Evolutionary conservation across 345 rosid genomes (phyloP), one percentile per base, ranked within the genome.

Genomic region (Geranium rotundifolium): DNA sequence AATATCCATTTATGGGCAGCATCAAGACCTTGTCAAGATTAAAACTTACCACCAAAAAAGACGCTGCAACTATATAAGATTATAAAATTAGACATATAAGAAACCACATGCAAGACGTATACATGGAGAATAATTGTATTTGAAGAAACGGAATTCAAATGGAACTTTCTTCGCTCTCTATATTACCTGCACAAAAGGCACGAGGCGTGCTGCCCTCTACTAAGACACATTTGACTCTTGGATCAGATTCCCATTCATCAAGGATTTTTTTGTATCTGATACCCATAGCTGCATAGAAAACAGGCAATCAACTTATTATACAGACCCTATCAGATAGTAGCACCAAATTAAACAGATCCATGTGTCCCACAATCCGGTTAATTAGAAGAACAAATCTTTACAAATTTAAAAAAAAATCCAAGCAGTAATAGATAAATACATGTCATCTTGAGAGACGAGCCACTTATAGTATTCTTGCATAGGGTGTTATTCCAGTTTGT

Each of bases 181-280:
- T 30, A 57, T 62, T 79, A 89, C 96, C 98, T 56, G 96, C 85
- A 69, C 85, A 92, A 64, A 92, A 89, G 58, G 98, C 93, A 57
- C 97, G 91, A 58, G 90, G 70, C 1, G 90, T 65, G 65, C 95
- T 79, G 49, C 95, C 84, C 75, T 89, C 78, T 3, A 89, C 82
- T 49, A 92, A 52, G 29, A 89, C 98, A 75, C 95, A 92, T 62
- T 87, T 87, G 23, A 89, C 91, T 62, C 39, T 76, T 0, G 86
- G 86, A 68, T 92, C 96, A 30, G 65, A 71, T 77, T 89, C 98
- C 96, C 96, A 92, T 67, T 89, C 85, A 2, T 92, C 96, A 58
- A 92, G 91, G 76, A 80, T 73, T 56, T 68, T 77, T 71, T 83
- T 85, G 76, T 82, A 92, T 62, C 73, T 85, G 3, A 84, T 49